These are phyloP conservation scores for Scutellaria galericulata DNA, from an alignment of 257 asterid genomes.

Conservation along the genomic window DNA sequence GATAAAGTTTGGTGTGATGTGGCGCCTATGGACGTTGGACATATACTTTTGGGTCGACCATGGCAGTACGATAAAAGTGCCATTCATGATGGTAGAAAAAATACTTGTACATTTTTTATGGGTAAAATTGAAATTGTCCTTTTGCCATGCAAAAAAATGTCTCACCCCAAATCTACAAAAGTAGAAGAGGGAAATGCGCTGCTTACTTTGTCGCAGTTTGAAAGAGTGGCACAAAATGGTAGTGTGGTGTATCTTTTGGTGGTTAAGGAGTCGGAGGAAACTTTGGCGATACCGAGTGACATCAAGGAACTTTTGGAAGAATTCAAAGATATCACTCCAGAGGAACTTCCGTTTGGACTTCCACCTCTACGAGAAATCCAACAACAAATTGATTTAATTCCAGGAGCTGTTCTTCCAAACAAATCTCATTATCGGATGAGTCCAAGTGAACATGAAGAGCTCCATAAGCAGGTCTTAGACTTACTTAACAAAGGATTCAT, in stretches of 20 bases:
- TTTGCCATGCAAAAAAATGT: neutral
- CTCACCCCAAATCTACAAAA: neutral
- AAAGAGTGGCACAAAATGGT: too few relatives aligned
- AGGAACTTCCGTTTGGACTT: too few relatives aligned
- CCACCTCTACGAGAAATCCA: neutral
- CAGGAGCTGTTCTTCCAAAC: too few relatives aligned
- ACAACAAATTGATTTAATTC: neutral
- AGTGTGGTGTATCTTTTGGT: too few relatives aligned
- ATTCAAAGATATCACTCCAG: too few relatives aligned
- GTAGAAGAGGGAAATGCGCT: neutral
- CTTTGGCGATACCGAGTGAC: too few relatives aligned
- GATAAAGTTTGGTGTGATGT: neutral
- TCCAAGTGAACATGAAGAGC: neutral
- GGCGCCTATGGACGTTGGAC: neutral
- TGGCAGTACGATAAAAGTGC: conserved; percentile 3
- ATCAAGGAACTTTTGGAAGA: too few relatives aligned
- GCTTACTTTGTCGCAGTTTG: neutral
- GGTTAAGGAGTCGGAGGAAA: too few relatives aligned
- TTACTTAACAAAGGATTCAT: neutral
- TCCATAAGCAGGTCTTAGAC: neutral
- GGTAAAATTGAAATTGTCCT: neutral
- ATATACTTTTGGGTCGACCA: conserved; percentile 17
- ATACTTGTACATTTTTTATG: conserved; percentile 4
- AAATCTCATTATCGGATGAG: neutral
- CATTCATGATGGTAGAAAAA: neutral